Base-by-base conservation (phyloP, 305 asterid species). In the Fraxinus albicans region DNA sequence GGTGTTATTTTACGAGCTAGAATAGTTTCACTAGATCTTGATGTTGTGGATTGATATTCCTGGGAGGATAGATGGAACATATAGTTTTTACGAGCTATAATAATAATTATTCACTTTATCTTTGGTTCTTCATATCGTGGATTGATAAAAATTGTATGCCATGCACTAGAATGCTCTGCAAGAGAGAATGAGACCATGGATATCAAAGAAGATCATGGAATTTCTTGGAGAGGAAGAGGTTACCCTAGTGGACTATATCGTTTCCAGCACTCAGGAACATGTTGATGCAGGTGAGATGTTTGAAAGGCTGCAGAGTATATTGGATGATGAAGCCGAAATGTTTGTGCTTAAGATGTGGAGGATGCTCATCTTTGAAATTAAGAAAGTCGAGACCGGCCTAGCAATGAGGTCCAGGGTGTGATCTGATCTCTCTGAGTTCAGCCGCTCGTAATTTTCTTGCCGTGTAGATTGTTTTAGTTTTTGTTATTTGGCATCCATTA, bases 341-440 rank as follows among this genome's bases (percentile, higher is more conserved):
- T 97, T 95, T 86, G 99, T 97, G 86, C 95, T 97, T 73, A 97
- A 97, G 93, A 95, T 97, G 99, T 97, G 99, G 99, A 97, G 99
- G 87, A 97, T 97, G 99, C 99, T 97, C 60, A 97, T 97, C 83
- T 97, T 94, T 84, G 99, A 97, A 90, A 91, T 97, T 88, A 95
- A 95, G 91, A 97, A 86, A 90, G 98, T 95, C 17, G 99, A 97
- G 87, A 95, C 91, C 21, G 98, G 99, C 77, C 80, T 94, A 82
- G 90, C 96, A 82, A 82, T 82, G 47, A 94, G 81, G 90, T 73
- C 90, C 1, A 90, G 88, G 89, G 83, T 89, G 79, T 97, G 92
- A 92, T 73, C 83, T 75, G 25, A 82, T 75, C 67, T 27, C 8
- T 38, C 21, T 17, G 76, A 77, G 29, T 15, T 63, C 65, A 33